Evolutionary conservation across 2,329 filamentous ascomycete genomes (phyloP).

Genomic region (Zymoseptoria passerinii): DNA sequence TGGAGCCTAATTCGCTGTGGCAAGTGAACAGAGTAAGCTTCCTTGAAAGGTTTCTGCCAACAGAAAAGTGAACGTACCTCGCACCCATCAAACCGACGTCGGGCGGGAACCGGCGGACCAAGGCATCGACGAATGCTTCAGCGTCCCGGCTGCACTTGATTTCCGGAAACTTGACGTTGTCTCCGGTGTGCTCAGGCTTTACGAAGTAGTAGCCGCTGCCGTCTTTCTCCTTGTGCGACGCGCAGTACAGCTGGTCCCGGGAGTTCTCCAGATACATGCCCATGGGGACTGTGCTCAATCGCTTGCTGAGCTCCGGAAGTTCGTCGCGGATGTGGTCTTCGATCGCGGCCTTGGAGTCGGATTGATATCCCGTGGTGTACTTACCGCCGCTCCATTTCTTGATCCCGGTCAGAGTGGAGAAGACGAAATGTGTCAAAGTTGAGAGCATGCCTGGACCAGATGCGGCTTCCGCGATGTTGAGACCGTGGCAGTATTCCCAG

Average conservation of each 20-base stretch:
- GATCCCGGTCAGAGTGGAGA: background rate
- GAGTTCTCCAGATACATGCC: background rate
- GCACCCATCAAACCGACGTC: background rate
- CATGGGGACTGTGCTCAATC: background rate
- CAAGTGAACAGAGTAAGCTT: background rate
- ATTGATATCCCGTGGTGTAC: background rate
- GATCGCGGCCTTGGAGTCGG: slow-evolving; percentile 1
- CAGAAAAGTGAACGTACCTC: background rate
- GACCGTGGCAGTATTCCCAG: slow-evolving; percentile 14
- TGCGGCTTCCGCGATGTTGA: slow-evolving; percentile 1
- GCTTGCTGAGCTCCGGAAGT: background rate
- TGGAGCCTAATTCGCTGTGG: background rate
- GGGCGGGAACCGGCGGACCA: background rate
- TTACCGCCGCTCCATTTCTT: background rate
- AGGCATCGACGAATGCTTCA: background rate
- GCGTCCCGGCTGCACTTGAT: background rate
- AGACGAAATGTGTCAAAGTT: background rate
- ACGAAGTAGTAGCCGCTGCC: background rate
- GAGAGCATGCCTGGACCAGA: background rate
- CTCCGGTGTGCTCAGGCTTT: background rate
- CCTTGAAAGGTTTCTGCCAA: background rate
- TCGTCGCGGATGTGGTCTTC: background rate
- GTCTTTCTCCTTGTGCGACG: background rate
- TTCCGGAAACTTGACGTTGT: background rate
- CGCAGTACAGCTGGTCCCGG: background rate